Percentiles rank a stretch among this genome's conserved stretches.
These are phyloP conservation scores for Botrytis elliptica DNA, from an alignment of 2,329 filamentous ascomycete species.

Conservation along the genomic window DNA sequence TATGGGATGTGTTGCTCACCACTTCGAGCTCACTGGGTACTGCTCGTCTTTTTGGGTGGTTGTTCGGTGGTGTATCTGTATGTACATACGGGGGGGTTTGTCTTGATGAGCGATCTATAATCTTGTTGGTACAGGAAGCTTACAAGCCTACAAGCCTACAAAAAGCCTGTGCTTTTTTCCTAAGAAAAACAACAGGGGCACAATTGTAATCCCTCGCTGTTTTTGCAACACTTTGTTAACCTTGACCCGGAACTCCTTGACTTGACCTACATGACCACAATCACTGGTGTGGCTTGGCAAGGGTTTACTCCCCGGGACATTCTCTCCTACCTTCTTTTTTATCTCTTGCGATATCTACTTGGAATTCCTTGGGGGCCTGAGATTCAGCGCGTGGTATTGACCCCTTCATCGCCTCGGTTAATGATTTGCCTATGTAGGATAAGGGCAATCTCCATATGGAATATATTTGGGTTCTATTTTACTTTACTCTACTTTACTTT, in stretches of 20 bases:
- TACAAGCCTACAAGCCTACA: slow-evolving; percentile 8
- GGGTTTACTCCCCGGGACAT: slow-evolving; percentile 14
- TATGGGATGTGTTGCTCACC: slow-evolving; percentile 9
- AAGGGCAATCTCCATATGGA: not conserved
- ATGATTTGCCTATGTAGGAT: not conserved
- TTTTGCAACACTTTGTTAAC: not conserved
- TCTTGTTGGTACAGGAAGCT: slow-evolving; percentile 17
- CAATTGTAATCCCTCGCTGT: slow-evolving; percentile 13
- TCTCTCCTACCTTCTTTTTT: not conserved
- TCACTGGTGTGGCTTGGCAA: slow-evolving; percentile 25
- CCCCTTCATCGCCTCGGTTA: slow-evolving; percentile 20
- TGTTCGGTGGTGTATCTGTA: slow-evolving; percentile 3
- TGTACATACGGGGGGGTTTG: slow-evolving; percentile 3
- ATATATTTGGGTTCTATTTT: not conserved
- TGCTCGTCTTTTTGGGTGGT: slow-evolving; percentile 10
- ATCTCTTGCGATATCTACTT: not conserved
- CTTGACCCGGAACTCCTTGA: slow-evolving; percentile 15
- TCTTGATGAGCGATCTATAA: slow-evolving; percentile 20
- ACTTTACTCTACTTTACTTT: not conserved
- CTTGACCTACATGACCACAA: slow-evolving; percentile 7
- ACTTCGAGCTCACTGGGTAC: not conserved
- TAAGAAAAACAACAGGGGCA: slow-evolving; percentile 1
- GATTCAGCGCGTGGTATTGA: slow-evolving; percentile 24
- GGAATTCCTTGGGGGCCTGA: slow-evolving; percentile 16
- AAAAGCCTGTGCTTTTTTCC: slow-evolving; percentile 16